Evolutionary conservation across 805 yeast genomes (phyloP), one percentile per base, ranked within the genome.

Genomic region (Komagataella pseudopastoris): DNA sequence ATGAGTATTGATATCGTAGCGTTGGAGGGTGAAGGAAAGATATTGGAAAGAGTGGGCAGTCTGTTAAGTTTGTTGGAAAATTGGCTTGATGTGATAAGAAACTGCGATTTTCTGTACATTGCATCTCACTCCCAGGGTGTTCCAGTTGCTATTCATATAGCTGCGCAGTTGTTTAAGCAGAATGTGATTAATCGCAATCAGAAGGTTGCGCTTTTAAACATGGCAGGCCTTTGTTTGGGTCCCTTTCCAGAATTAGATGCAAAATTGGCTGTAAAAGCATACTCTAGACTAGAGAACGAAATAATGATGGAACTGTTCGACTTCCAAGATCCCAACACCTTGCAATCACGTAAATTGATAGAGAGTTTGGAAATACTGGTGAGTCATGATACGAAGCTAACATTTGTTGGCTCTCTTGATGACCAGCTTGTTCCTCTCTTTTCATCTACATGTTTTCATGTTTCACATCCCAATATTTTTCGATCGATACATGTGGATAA

Each of bases 51-150:
- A 36, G 95, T 88, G 2, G 81, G 80, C 46, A 82, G 78, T 56
- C 83, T 88, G 54, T 77, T 83, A 52, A 77, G 78, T 44, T 76
- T 88, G 44, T 69, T 91, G 56, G 74, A 75, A 52, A 81, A 81
- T 61, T 88, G 91, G 90, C 63, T 70, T 45, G 66, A 71, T n/a
- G 75, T 73, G 39, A 67, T 85, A 16, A 53, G 60, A 1, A 57
- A 65, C 18, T 87, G 95, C 1, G 97, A 91, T 63, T 84, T 82
- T 56, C 73, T 93, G 23, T 84, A 85, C 59, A 76, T 90, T 55
- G 95, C 96, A 0, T 79, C 95, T 0, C 96, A 90, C 64, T 88
- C 96, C 0, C 97, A 89, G 65, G 96, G 96, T 1, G 86, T 91
- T 49, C 95, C 95, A 1, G 95, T 93, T 0, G 80, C 96, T 0